A percentile compares a stretch with the other conserved stretches of the same genome.
phyloP scores from a whole-genome alignment of 208 protist genomes.

The Borovskyia barvae region DNA sequence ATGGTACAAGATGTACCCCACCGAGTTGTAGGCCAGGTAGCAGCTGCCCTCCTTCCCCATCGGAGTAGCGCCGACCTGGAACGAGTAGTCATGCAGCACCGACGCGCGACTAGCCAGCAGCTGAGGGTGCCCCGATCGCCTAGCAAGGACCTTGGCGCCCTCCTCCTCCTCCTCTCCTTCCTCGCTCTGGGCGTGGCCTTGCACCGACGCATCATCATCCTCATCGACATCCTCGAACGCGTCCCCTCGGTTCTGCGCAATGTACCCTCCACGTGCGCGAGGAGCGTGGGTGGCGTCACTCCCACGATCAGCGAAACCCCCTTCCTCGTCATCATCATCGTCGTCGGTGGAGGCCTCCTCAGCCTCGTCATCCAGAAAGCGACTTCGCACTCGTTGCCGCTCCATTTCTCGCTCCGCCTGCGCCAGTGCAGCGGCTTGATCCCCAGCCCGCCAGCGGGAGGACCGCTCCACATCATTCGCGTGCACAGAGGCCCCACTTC shows the following conservation, averaged over 20 bases:
- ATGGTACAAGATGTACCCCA: constrained; percentile 72
- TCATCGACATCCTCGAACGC: constrained; percentile 19
- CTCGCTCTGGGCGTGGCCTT: constrained; percentile 1
- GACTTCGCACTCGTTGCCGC: constrained; percentile 30
- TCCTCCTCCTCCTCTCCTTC: constrained; percentile 14
- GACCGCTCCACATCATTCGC: constrained; percentile 46
- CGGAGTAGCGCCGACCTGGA: constrained; percentile 82
- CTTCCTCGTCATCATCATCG: constrained; percentile 21
- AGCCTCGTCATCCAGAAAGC: constrained; percentile 83
- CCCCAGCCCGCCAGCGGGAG: constrained; percentile 58
- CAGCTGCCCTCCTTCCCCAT: constrained; percentile 60
- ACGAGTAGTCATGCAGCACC: constrained; percentile 57
- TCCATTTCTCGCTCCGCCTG: constrained; percentile 29
- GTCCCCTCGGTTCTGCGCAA: constrained; percentile 32
- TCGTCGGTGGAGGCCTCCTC: constrained; percentile 51
- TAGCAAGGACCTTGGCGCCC: neutral
- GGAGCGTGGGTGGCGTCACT: neutral
- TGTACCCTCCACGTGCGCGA: neutral
- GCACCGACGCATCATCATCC: constrained; percentile 5
- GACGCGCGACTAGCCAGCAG: neutral
- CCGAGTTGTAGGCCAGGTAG: constrained; percentile 87
- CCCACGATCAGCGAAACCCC: neutral
- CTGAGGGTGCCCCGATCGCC: neutral
- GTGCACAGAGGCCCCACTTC: constrained; percentile 37
- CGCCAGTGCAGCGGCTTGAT: constrained; percentile 35